phyloP scores from a whole-genome alignment of 163 green algal species.

The Prototheca cutis region DNA sequence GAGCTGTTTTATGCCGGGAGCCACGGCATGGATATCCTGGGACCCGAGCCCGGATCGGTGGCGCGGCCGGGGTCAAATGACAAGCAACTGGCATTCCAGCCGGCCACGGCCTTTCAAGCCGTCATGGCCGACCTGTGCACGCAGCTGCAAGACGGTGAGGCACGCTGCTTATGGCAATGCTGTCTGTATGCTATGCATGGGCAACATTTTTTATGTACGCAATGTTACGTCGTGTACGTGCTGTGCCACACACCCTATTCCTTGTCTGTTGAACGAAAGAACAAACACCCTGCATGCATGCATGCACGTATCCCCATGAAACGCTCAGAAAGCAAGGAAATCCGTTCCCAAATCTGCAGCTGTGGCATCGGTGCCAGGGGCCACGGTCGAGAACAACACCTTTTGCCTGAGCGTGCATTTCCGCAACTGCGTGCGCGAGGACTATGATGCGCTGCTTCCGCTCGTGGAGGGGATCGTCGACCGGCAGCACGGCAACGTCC shows the following conservation, averaged over 20 bases:
- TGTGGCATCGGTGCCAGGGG: conserved; percentile 53
- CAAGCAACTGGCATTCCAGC: conserved; percentile 47
- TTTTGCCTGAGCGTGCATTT: conserved; percentile 94
- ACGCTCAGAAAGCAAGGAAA: too few species aligned
- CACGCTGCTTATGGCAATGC: too few species aligned
- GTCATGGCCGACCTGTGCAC: conserved; percentile 68
- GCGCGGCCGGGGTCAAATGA: neutral
- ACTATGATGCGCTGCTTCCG: conserved; percentile 42
- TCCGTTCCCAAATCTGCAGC: too few species aligned
- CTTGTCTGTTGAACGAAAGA: too few species aligned
- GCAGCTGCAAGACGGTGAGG: conserved; percentile 31
- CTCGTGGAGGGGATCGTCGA: conserved; percentile 36
- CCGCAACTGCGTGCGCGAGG: conserved; percentile 64
- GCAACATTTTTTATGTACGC: too few species aligned
- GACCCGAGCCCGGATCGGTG: conserved; percentile 25
- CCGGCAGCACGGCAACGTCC: conserved; percentile 32
- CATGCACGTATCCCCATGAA: too few species aligned
- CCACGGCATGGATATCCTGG: conserved; percentile 95
- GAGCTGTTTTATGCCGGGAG: conserved; percentile 95
- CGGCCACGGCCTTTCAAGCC: conserved; percentile 59
- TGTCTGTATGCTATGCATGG: too few species aligned
- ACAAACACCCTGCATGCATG: too few species aligned
- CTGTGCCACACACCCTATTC: too few species aligned
- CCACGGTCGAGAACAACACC: conserved; percentile 92
- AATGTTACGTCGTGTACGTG: too few species aligned